Evolutionary conservation across 805 yeast genomes (phyloP), one percentile per base, ranked within the genome.

Genomic region (Metschnikowia proteae): DNA sequence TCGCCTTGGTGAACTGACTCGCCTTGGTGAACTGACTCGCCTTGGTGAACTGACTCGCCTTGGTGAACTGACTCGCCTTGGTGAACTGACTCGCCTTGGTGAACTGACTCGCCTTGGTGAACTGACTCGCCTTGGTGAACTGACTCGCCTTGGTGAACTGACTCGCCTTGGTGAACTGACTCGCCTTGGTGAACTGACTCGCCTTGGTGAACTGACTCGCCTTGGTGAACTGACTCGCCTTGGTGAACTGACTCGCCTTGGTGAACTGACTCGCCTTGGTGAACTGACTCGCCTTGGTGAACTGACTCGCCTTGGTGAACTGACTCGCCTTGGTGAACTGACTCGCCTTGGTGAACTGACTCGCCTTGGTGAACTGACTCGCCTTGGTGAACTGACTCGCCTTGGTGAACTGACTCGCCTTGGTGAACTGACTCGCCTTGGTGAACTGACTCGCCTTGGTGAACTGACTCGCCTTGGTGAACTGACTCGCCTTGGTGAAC

Each of bases 341-440:
- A 25, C 23, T 17, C n/a, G 63, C 51, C 32, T 56, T 53, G 40
- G 54, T 56, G 44, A 56, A 43, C 43, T 42, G 39, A 23, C 23
- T 34, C 4, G 63, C 51, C 32, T 56, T 53, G 40, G 54, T 56
- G 44, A 56, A 43, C 43, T 42, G 39, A 25, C 23, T 34, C 4
- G 63, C 51, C 32, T 56, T 53, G 40, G 54, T 56, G 44, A 56
- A 43, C 43, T 42, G 39, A 25, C 23, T 17, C n/a, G 63, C 51
- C 32, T 56, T 53, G 40, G 54, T 56, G 44, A 56, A 43, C 43
- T 42, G 39, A 23, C 23, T 34, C 4, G 63, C 51, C 32, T 56
- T 53, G 40, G 54, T 56, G 44, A 56, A 43, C 43, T 42, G 39
- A 25, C 23, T 34, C 4, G 63, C 51, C 32, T 56, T 53, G 40